Evolutionary conservation across 352 stramenopile species (phyloP).

Genomic region (Globisporangium emineosum): DNA sequence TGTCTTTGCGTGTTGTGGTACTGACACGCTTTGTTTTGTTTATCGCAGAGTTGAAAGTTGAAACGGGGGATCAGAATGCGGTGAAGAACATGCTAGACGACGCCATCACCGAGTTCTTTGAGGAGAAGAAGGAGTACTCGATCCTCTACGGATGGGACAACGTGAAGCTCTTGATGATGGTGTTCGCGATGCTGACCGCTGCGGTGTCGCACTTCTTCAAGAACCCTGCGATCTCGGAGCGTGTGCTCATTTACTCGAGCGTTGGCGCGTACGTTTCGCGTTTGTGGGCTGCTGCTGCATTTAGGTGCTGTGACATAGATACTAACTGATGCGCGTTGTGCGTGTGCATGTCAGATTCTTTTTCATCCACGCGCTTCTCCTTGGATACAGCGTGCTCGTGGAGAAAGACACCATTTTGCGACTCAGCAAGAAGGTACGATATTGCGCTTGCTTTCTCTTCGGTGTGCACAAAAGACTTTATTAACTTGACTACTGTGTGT

Average conservation of each 20-base stretch:
- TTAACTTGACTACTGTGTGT: not conserved
- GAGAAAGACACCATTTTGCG: slow-evolving; percentile 79
- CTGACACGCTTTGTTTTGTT: not conserved
- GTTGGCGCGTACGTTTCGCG: slow-evolving; percentile 42
- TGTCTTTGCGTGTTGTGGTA: not conserved
- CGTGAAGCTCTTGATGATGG: slow-evolving; percentile 78
- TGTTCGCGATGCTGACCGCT: slow-evolving; percentile 55
- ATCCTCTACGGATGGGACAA: slow-evolving; percentile 84
- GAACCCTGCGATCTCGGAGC: slow-evolving; percentile 51
- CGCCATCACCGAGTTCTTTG: slow-evolving; percentile 69
- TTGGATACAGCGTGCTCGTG: slow-evolving; percentile 67
- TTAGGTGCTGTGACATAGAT: not conserved
- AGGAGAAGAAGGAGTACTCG: slow-evolving; percentile 48
- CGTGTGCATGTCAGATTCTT: slow-evolving; percentile 58
- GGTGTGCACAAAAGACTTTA: not conserved
- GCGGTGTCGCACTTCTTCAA: slow-evolving; percentile 74
- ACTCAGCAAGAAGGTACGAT: slow-evolving; percentile 57
- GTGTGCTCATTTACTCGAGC: slow-evolving; percentile 65
- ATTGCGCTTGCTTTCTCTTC: not conserved
- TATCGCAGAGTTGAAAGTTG: slow-evolving; percentile 52
- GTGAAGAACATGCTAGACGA: slow-evolving; percentile 88
- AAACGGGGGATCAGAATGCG: slow-evolving; percentile 82
- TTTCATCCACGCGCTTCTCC: slow-evolving; percentile 67
- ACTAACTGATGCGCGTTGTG: not conserved
- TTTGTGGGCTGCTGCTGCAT: not conserved